Evolutionary conservation across 78 protist species (phyloP).

Genomic region (Cavenderia fasciculata): DNA sequence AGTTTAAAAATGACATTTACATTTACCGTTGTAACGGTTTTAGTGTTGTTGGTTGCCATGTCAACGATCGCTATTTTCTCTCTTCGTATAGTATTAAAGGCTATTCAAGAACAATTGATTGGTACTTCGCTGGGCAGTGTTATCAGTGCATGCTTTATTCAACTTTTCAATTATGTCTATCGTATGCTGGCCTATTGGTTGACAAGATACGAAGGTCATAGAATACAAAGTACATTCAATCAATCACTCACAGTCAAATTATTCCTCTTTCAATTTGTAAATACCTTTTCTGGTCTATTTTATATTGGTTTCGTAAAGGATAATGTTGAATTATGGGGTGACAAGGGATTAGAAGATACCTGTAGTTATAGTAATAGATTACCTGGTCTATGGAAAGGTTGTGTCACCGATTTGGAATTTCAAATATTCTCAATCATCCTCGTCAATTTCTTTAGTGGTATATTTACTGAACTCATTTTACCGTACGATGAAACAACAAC

Average conservation of each 20-base stretch:
- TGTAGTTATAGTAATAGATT: background rate
- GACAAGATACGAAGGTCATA: constrained; percentile 18
- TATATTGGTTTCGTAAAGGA: constrained; percentile 86
- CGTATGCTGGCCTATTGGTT: background rate
- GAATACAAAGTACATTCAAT: background rate
- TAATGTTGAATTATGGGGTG: constrained; percentile 42
- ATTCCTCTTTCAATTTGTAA: constrained; percentile 86
- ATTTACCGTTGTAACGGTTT: background rate
- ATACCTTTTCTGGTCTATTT: constrained; percentile 77
- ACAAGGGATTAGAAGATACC: background rate
- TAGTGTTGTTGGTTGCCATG: background rate
- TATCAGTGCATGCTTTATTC: constrained; percentile 12
- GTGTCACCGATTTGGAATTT: constrained; percentile 68
- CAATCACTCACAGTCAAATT: constrained; percentile 58
- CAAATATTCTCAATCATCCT: constrained; percentile 58
- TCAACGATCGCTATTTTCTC: constrained; percentile 17
- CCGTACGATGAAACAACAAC: constrained; percentile 4
- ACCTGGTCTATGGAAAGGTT: constrained; percentile 41
- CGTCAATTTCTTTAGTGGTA: background rate
- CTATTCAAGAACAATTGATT: background rate
- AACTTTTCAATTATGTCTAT: constrained; percentile 23
- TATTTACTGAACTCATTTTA: constrained; percentile 4
- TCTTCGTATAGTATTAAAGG: background rate
- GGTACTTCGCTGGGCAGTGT: constrained; percentile 14
- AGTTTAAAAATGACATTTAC: background rate